Evolutionary conservation across 2,329 filamentous ascomycete genomes (phyloP), one percentile per base, ranked within the genome.

Genomic region (Talaromyces sp.): DNA sequence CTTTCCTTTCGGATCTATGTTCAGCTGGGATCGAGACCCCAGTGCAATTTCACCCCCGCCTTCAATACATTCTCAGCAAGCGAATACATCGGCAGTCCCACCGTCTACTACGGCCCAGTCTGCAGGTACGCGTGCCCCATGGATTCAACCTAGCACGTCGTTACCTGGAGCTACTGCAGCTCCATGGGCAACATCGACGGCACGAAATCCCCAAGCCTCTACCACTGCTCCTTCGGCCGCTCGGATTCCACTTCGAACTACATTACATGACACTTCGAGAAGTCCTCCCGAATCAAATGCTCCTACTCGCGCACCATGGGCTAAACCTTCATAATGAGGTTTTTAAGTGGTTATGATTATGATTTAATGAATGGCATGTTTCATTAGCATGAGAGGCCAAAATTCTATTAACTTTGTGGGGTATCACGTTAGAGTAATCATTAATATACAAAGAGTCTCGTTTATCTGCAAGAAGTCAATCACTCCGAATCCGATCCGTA

Each of bases 1-100:
- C 74, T 97, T 94, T 64, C 84, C 82, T 2, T 93, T 94, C 64
- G 89, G 89, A 25, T 88, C 86, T 5, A 76, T 94, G n/a, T 91
- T 93, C 69, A 84, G 82, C 37, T 93, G 88, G 87, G 85, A 89
- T 2, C 75, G 72, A 48, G 87, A 91, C 67, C 86, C 86, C 0
- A 76, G 82, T 56, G 85, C 87, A 1, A 64, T 73, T 1, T 64
- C 71, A 1, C 80, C 80, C 0, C 66, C 75, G 6, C 69, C 78
- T 22, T 82, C 82, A 6, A 74, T 82, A 0, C 86, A 89, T 70
- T 78, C 84, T 1, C 66, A 67, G 55, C 58, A 66, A 17, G 63
- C 67, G 11, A 58, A 65, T 45, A 50, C 59, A 11, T 55, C 64
- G 5, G 41, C 59, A 31, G 33, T 61, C 33, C 25, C 17, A 31